Conservation (phyloP, 331 rosid genomes). For the Prunus yedoensis region DNA sequence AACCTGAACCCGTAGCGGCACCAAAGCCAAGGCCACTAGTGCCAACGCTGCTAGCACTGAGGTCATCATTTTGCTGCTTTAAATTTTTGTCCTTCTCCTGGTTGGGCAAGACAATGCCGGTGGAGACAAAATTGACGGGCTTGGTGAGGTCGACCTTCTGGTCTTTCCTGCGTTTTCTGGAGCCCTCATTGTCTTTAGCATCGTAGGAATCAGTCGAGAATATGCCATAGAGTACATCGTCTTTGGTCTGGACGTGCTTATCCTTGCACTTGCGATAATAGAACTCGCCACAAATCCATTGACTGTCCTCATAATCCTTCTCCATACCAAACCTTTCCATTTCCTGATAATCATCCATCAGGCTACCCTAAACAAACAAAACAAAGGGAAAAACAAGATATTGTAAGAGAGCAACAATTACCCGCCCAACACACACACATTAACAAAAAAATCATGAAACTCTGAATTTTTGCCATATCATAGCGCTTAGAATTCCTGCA, state of each 20-base stretch:
- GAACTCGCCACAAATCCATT: conserved; percentile 69
- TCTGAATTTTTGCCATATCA: too few relatives aligned
- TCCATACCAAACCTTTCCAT: conserved; percentile 78
- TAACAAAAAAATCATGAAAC: too few relatives aligned
- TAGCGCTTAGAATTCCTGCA: too few relatives aligned
- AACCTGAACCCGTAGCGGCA: conserved; percentile 8
- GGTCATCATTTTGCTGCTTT: conserved; percentile 35
- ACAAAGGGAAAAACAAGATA: too few relatives aligned
- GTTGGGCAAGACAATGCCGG: conserved; percentile 67
- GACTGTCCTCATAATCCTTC: conserved; percentile 67
- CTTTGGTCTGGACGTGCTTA: conserved; percentile 70
- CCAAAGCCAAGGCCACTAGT: conserved; percentile 40
- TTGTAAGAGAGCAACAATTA: too few relatives aligned
- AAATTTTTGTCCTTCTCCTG: conserved; percentile 49
- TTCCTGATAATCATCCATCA: conserved; percentile 82
- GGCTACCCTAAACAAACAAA: too few relatives aligned
- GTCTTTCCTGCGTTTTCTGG: conserved; percentile 61
- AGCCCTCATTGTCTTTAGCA: conserved; percentile 47
- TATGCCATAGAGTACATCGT: conserved; percentile 73
- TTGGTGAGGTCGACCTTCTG: conserved; percentile 58
- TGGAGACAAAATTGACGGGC: conserved; percentile 83
- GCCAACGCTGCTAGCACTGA: neutral
- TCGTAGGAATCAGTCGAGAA: conserved; percentile 63
- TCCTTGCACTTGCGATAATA: conserved; percentile 58
- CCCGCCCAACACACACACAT: too few relatives aligned